Base-by-base conservation (phyloP, 1,284 basidiomycete species). In the Garcileccinum viscosum region DNA sequence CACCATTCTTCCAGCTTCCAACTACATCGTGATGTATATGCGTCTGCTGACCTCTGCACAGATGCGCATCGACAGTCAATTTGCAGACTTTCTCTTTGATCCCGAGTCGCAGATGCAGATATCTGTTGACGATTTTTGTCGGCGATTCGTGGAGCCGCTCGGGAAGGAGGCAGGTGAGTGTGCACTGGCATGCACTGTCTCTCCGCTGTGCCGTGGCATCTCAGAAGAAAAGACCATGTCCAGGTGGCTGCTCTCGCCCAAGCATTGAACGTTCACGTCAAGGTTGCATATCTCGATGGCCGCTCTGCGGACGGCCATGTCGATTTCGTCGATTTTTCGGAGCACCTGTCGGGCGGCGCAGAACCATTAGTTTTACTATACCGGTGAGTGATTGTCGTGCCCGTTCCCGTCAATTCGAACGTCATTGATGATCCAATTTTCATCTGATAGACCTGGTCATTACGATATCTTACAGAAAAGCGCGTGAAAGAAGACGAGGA, bases 41-140 rank as follows among this genome's bases (percentile, higher is more conserved):
- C 88, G 95, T 53, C 84, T 96, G 64, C 82, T 95, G 27, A 93
- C 95, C 67, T 93, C 94, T 0, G 92, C 95, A 1, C 89, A 94
- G 79, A 93, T 97, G 73, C 90, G 92, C 83, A 14, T 87, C 1
- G 88, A 89, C 15, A 62, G n/a, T n/a, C 72, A 77, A 53, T 66
- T 96, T 77, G 84, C 86, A 15, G 88, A 88, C 4, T 95, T 96
- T 83, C 85, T 97, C 8, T 87, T 93, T 72, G 88, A 95, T 69
- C 93, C 92, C 0, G 89, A 93, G 53, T 87, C 89, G 0, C 88
- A 88, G 44, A 86, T 89, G 62, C 68, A 67, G 63, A 64, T 47
- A 5, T 65, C 85, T 80, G 82, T 90, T 7, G 84, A 86, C 8
- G 85, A 88, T 14, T 97, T 96, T 80, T 95, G 94, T 77, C 86